Base-by-base conservation (phyloP, 2,329 filamentous ascomycete genomes). In the Dichotomopilus funicola region DNA sequence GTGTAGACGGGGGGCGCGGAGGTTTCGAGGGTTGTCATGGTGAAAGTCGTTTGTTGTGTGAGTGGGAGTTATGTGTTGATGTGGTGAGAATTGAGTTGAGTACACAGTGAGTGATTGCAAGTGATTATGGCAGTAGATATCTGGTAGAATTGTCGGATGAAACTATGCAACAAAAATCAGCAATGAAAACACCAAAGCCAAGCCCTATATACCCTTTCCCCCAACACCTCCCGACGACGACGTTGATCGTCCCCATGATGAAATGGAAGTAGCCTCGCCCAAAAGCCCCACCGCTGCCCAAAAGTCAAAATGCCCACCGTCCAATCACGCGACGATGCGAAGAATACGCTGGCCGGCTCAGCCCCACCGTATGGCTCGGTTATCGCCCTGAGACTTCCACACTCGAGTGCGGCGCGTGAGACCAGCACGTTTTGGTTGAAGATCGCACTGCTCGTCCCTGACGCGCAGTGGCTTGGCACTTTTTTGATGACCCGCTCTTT, bases 241-340 rank as follows among this genome's bases (percentile, higher is more conserved):
- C 19, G 19, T 27, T 27, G 19, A 27, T 27, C 19, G 19, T 27
- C 19, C 19, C 19, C 19, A 27, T 27, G 19, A 27, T 27, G 19
- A 27, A 27, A 27, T 27, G 42, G n/a, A 27, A 44, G 13, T 40
- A 42, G 19, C 19, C 19, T 27, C 19, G 19, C 19, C 19, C 19
- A 27, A 27, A 27, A 27, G 19, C 19, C 19, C 19, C 19, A 27
- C 19, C 19, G 19, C 19, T 42, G 40, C 40, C 40, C 40, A 42
- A 42, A 2, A 12, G 11, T 9, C 40, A 13, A 42, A 27, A 27
- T 27, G 19, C 6, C 37, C 11, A 4, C 6, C 11, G 5, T n/a
- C 58, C 58, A 59, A 59, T 60, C 47, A 56, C 4, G 0, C n/a
- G 5, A 42, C 36, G 37, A 54, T 41, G 36, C 58, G 58, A 56